Base-by-base conservation (phyloP, 371 early-diverging fungal species). In the Lichtheimia ornata region DNA sequence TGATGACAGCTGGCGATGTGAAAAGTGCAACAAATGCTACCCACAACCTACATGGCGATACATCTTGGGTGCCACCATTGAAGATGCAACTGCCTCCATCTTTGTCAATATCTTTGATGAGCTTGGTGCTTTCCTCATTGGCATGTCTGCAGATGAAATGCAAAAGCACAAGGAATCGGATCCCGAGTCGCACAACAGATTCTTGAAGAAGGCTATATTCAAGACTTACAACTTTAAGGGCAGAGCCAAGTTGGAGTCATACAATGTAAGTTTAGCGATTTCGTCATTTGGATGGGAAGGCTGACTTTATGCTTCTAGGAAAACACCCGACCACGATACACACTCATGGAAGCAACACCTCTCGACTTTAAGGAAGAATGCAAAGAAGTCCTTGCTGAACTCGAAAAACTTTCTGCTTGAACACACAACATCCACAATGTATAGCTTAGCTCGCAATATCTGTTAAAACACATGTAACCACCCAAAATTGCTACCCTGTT, bases 81-180 rank as follows among this genome's bases (percentile, higher is more conserved):
- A 84, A 59, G 99, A 99, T 69, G 75, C 84, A 50, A 88, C 94
- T 0, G 92, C 94, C 15, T 88, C 91, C 59, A 62, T 81, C 18
- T 98, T 93, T 92, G 58, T 95, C 22, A 84, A 87, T 59, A 82
- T 84, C 12, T 99, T 99, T 73, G 92, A 97, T 73, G 97, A 97
- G 1, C 53, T 77, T 0, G 98, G 88, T 51, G 63, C 69, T 44
- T 17, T 58, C 41, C 60, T 99, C 41, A 61, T 98, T 3, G 92
- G 93, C 4, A 74, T 64, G 27, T 63, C 78, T 40, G 98, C 98
- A 4, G 81, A 79, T 52, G 92, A 93, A 9, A 60, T 95, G 63
- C 70, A 73, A 44, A 55, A 67, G 35, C 64, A 91, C 25, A 83
- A 73, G 65, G 84, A 83, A 12, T 61, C 54, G 5, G 70, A 86